A percentile compares a stretch with the other conserved stretches of the same genome.
Conservation (phyloP, 2,329 filamentous ascomycete species). For the Fusarium paranaense region DNA sequence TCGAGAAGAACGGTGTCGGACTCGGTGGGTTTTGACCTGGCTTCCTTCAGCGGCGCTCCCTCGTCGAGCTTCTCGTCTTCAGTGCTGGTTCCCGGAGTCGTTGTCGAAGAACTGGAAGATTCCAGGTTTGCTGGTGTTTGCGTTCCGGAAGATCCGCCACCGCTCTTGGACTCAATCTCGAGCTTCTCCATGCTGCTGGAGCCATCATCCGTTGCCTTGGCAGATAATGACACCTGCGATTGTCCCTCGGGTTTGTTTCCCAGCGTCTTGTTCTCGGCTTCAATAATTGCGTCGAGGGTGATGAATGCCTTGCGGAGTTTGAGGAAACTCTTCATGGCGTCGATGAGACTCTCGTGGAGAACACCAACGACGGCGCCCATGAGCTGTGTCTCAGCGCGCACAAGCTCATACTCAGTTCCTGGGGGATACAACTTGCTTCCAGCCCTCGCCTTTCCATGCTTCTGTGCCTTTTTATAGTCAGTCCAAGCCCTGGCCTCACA, state of each 20-base stretch:
- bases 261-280: conserved; percentile 72
- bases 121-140: conserved; percentile 54
- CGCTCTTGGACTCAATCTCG: conserved; percentile 37
- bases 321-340: conserved; percentile 92
- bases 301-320: conserved; percentile 90
- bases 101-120: conserved; percentile 35
- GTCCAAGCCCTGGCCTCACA: conserved; percentile 82
- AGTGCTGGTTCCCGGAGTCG: conserved; percentile 29
- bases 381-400: conserved; percentile 85
- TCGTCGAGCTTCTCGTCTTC: conserved; percentile 36
- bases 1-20: conserved; percentile 74
- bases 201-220: conserved; percentile 38
- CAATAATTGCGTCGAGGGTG: conserved; percentile 82
- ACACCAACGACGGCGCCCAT: conserved; percentile 91
- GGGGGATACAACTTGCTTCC: conserved; percentile 74
- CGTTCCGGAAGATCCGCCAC: conserved; percentile 56
- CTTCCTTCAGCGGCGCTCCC: conserved; percentile 36
- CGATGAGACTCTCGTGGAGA: conserved; percentile 91
- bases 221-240: conserved; percentile 8
- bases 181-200: conserved; percentile 50
- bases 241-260: conserved; percentile 18
- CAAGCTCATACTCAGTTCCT: conserved; percentile 88
- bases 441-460: conserved; percentile 59
- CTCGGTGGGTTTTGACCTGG: conserved; percentile 54
- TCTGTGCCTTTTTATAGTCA: conserved; percentile 81